Conservation (phyloP, 306 rosid genomes). For the Oemleria cerasiformis region DNA sequence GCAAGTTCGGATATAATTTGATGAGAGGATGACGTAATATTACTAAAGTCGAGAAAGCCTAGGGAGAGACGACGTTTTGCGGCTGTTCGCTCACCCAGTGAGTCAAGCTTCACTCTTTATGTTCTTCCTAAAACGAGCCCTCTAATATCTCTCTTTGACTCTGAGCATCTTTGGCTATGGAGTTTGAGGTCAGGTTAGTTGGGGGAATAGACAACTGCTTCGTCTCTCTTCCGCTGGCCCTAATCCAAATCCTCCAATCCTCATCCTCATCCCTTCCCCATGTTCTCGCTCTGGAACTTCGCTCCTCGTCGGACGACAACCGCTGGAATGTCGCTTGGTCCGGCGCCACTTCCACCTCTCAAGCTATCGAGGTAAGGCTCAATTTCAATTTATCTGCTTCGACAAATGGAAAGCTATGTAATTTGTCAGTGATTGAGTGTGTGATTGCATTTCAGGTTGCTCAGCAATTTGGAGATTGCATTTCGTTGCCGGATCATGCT, state of each 20-base stretch:
- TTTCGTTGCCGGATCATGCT: conserved; percentile 51
- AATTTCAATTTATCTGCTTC: neutral
- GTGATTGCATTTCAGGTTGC: conserved; percentile 44
- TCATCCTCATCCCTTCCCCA: conserved; percentile 46
- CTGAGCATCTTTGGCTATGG: conserved; percentile 6
- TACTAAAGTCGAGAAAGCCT: neutral
- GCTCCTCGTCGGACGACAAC: conserved; percentile 34
- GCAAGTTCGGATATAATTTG: neutral
- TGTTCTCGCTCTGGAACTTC: conserved; percentile 72
- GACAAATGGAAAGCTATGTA: neutral
- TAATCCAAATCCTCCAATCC: conserved; percentile 69
- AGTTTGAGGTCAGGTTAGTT: conserved; percentile 61
- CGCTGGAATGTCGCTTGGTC: conserved; percentile 86
- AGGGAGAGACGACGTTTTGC: neutral
- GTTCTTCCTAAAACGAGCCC: neutral
- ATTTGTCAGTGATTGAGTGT: neutral
- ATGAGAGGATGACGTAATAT: neutral
- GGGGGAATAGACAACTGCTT: conserved; percentile 63
- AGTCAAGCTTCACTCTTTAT: neutral
- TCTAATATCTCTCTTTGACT: neutral
- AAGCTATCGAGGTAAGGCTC: conserved; percentile 58
- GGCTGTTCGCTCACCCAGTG: neutral
- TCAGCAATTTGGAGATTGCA: conserved; percentile 76
- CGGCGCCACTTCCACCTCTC: conserved; percentile 74
- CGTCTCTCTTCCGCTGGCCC: conserved; percentile 66